phyloP scores from a whole-genome alignment of 306 rosid genomes.

The Adenanthera pavonina region DNA sequence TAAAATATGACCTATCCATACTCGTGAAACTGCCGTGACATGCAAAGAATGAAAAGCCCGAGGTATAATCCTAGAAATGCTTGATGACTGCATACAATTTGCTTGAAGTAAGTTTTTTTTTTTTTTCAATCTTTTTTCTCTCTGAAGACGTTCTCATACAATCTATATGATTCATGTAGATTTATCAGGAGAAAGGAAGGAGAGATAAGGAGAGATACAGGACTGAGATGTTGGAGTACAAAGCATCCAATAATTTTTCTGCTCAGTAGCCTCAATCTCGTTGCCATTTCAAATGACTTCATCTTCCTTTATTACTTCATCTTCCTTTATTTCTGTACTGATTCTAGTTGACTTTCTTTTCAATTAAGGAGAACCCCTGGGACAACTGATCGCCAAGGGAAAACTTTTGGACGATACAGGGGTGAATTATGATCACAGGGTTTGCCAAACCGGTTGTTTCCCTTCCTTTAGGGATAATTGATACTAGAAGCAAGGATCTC shows the following conservation, averaged over 20 bases:
- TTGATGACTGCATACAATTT: not conserved
- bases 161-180: conserved; percentile 47
- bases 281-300: conserved; percentile 17
- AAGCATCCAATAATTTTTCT: conserved; percentile 42
- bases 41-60: not conserved
- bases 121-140: conserved; percentile 11
- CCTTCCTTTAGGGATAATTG: not conserved
- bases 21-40: not conserved
- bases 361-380: not conserved
- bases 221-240: conserved; percentile 67
- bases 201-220: conserved; percentile 79
- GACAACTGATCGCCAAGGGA: not conserved
- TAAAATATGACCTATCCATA: not conserved
- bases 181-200: conserved; percentile 76
- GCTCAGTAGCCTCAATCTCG: conserved; percentile 46
- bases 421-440: not conserved
- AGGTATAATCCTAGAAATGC: conserved; percentile 10
- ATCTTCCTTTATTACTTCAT: conserved; percentile 16
- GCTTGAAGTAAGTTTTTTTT: not conserved
- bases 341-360: not conserved
- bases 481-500: not conserved
- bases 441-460: not conserved
- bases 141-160: not conserved
- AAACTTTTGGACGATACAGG: not conserved
- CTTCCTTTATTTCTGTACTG: conserved; percentile 9